Conservation (phyloP, 352 stramenopile species). For the Globisporangium heterothallicum region DNA sequence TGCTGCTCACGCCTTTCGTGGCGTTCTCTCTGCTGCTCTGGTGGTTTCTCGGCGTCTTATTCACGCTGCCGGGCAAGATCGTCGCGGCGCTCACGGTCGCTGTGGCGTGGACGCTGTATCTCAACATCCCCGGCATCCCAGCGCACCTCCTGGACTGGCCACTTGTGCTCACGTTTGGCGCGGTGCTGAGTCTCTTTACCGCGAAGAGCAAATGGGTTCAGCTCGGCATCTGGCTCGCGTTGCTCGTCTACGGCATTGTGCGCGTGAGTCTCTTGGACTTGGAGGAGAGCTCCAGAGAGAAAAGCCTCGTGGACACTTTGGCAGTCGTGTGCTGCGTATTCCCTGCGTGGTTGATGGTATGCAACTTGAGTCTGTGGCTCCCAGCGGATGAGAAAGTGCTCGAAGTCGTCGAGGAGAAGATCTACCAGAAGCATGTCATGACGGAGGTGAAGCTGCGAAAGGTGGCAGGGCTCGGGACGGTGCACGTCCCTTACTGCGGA, state of each 20-base stretch:
- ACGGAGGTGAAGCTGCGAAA: slow-evolving; percentile 49
- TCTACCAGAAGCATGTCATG: slow-evolving; percentile 64
- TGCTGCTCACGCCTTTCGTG: slow-evolving; percentile 42
- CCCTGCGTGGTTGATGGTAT: slow-evolving; percentile 43
- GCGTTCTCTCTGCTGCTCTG: slow-evolving; percentile 46
- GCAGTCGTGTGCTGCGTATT: slow-evolving; percentile 39
- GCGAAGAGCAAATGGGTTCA: slow-evolving; percentile 12
- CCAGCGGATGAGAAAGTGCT: slow-evolving; percentile 42
- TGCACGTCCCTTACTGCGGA: slow-evolving; percentile 74
- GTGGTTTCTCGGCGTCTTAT: slow-evolving; percentile 38
- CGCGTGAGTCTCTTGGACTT: slow-evolving; percentile 32
- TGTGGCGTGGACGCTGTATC: slow-evolving; percentile 42
- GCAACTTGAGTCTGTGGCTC: slow-evolving; percentile 48
- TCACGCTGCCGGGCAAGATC: slow-evolving; percentile 35
- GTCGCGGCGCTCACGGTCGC: slow-evolving; percentile 23
- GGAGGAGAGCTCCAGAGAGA: slow-evolving; percentile 27
- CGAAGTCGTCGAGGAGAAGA: slow-evolving; percentile 51
- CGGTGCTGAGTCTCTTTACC: slow-evolving; percentile 10
- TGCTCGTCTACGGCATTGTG: slow-evolving; percentile 44
- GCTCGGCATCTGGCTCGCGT: slow-evolving; percentile 21
- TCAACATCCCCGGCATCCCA: slow-evolving; percentile 45
- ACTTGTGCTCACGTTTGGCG: slow-evolving; percentile 39
- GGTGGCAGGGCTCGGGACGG: slow-evolving; percentile 59
- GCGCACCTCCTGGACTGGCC: slow-evolving; percentile 49
- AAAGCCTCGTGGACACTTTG: slow-evolving; percentile 30